phyloP scores from a whole-genome alignment of 1,284 basidiomycete genomes.

The Boletellus sp. region DNA sequence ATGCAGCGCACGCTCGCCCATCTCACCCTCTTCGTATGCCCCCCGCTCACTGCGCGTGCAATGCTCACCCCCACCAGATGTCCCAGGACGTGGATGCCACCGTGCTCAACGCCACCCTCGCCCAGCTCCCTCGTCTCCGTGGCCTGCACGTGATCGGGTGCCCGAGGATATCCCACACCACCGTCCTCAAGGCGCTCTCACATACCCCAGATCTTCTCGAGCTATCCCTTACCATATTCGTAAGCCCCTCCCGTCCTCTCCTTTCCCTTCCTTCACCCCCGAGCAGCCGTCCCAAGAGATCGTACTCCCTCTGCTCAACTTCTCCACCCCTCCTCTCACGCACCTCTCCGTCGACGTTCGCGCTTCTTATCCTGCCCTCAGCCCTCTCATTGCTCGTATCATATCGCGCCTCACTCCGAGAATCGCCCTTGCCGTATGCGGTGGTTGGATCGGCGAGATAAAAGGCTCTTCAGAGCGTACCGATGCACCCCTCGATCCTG shows the following conservation, averaged over 20 bases:
- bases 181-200: slow-evolving; percentile 43
- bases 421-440: slow-evolving; percentile 25
- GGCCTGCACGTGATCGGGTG: slow-evolving; percentile 61
- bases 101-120: slow-evolving; percentile 46
- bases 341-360: slow-evolving; percentile 56
- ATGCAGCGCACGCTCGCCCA: slow-evolving; percentile 44
- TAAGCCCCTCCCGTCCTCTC: slow-evolving; percentile 26
- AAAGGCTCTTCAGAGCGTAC: slow-evolving; percentile 8
- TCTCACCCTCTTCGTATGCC: slow-evolving; percentile 56
- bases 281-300: slow-evolving; percentile 27
- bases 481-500: not conserved
- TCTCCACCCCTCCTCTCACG: slow-evolving; percentile 38
- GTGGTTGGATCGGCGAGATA: slow-evolving; percentile 30
- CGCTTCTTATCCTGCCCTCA: slow-evolving; percentile 19
- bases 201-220: slow-evolving; percentile 54
- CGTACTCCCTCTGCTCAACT: slow-evolving; percentile 32
- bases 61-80: slow-evolving; percentile 39
- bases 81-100: slow-evolving; percentile 50
- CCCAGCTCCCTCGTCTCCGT: slow-evolving; percentile 47
- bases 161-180: slow-evolving; percentile 48
- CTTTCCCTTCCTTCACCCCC: slow-evolving; percentile 26
- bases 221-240: slow-evolving; percentile 56
- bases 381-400: slow-evolving; percentile 16
- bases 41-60: not conserved
- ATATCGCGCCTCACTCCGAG: slow-evolving; percentile 18